Conservation (phyloP, 1,284 basidiomycete genomes). For the Cerrena zonata region DNA sequence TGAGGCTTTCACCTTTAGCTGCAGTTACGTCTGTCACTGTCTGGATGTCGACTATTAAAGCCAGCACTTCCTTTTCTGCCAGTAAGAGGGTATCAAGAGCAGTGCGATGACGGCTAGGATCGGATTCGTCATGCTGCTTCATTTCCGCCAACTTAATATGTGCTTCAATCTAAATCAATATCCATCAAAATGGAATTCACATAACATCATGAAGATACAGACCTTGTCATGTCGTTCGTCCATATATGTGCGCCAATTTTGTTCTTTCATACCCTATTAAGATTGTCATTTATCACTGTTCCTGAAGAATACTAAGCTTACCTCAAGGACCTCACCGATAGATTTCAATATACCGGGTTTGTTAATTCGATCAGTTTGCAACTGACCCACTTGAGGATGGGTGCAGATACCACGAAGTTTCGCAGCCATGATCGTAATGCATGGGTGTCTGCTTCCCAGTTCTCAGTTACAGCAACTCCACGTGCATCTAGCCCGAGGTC, state of each 20-base stretch:
- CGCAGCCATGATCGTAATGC: constrained; percentile 59
- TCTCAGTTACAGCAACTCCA: constrained; percentile 57
- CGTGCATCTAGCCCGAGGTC: constrained; percentile 67
- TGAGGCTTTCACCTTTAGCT: constrained; percentile 42
- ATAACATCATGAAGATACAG: background rate
- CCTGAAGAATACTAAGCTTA: constrained; percentile 20
- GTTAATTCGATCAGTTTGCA: constrained; percentile 48
- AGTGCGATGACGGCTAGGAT: constrained; percentile 44
- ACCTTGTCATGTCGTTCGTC: constrained; percentile 62
- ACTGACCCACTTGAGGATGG: constrained; percentile 78
- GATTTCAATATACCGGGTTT: constrained; percentile 59
- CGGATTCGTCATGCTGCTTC: constrained; percentile 42
- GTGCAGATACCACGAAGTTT: constrained; percentile 79
- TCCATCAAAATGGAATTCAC: background rate
- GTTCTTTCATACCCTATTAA: constrained; percentile 56
- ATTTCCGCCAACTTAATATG: constrained; percentile 53
- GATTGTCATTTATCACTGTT: constrained; percentile 3
- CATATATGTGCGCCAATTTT: constrained; percentile 61
- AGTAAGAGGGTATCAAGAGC: constrained; percentile 47
- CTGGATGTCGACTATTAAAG: constrained; percentile 50
- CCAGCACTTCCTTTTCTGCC: constrained; percentile 50
- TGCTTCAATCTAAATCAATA: constrained; percentile 40
- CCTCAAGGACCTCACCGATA: constrained; percentile 68
- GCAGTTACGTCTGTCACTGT: constrained; percentile 44
- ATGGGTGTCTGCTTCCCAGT: constrained; percentile 57